Evolutionary conservation across 2,329 filamentous ascomycete species (phyloP).

Genomic region (Septoria linicola): DNA sequence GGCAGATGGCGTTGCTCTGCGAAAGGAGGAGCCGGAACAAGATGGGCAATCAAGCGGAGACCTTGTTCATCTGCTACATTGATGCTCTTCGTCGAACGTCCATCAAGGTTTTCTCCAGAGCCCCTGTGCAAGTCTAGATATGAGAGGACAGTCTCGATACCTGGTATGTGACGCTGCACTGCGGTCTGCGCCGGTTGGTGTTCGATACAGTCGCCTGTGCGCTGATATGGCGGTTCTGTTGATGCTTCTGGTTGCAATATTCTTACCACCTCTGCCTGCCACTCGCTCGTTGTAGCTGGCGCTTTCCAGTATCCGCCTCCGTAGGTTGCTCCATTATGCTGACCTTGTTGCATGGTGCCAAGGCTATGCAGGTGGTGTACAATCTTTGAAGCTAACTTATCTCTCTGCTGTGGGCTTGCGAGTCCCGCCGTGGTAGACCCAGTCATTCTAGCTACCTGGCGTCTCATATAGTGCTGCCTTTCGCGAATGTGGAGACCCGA

Average conservation of each 20-base stretch:
- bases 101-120: not conserved
- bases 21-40: conserved; percentile 2
- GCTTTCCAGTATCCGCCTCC: not conserved
- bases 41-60: conserved; percentile 3
- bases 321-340: not conserved
- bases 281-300: not conserved
- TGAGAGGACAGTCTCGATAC: conserved; percentile 8
- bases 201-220: not conserved
- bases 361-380: not conserved
- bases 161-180: not conserved
- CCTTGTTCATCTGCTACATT: not conserved
- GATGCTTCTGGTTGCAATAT: not conserved
- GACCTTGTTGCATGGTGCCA: not conserved
- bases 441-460: not conserved
- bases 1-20: conserved; percentile 8
- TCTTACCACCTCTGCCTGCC: not conserved
- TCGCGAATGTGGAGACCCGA: conserved; percentile 2
- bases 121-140: not conserved
- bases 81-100: not conserved
- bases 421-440: not conserved
- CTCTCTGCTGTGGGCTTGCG: not conserved
- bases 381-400: not conserved
- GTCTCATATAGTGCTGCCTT: not conserved
- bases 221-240: not conserved
- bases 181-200: not conserved